Evolutionary conservation across 176 grass and related monocot species (phyloP).

Genomic region (Zea mays): DNA sequence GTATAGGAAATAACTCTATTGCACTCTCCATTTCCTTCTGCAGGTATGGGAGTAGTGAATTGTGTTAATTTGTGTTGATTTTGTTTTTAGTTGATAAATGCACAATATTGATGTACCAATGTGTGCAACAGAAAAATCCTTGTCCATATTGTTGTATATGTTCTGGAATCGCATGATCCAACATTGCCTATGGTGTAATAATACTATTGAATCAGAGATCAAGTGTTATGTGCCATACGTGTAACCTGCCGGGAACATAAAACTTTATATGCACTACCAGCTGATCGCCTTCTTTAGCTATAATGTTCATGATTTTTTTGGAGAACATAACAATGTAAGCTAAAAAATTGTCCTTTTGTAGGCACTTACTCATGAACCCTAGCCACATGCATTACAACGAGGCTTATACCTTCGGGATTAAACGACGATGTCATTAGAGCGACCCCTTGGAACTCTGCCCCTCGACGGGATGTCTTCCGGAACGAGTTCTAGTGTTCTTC

Average conservation of each 20-base stretch:
- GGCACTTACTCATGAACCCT: too few species aligned
- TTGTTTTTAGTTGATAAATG: too few species aligned
- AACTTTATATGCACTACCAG: neutral
- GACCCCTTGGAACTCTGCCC: too few species aligned
- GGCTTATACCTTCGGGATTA: too few species aligned
- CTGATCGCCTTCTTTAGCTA: slow-evolving; percentile 5
- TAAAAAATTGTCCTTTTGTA: neutral
- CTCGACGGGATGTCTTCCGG: too few species aligned
- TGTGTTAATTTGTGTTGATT: too few species aligned
- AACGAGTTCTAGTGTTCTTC: too few species aligned
- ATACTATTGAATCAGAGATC: neutral
- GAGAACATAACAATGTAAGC: slow-evolving; percentile 1
- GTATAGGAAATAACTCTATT: neutral
- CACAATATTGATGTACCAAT: neutral
- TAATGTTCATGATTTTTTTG: neutral
- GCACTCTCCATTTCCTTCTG: neutral
- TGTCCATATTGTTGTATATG: neutral
- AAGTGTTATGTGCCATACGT: neutral
- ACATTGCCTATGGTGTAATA: neutral
- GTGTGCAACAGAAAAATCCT: neutral
- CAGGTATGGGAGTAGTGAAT: too few species aligned
- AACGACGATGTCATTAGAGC: too few species aligned
- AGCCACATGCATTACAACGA: too few species aligned
- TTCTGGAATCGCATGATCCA: neutral
- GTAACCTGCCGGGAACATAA: neutral